phyloP scores from a whole-genome alignment of 768 basidiomycete genomes.

The Boletales sp. region DNA sequence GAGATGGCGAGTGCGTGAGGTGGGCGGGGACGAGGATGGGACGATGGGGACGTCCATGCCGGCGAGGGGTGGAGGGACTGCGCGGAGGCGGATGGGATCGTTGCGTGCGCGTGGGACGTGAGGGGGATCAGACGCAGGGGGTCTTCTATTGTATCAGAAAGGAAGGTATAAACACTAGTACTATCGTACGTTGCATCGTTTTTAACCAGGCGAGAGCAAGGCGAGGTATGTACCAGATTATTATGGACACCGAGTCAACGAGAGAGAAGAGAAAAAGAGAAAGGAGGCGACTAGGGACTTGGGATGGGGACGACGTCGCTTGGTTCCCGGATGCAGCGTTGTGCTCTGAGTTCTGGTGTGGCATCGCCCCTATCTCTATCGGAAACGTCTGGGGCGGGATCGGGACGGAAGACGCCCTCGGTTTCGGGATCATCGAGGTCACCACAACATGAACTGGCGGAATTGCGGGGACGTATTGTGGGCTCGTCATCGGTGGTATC shows the following conservation, averaged over 20 bases:
- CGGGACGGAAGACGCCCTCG: conserved; percentile 27
- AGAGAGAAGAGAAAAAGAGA: not conserved
- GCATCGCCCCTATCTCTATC: conserved; percentile 30
- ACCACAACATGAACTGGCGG: conserved; percentile 36
- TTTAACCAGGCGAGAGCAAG: conserved; percentile 12
- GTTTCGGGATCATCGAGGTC: conserved; percentile 35
- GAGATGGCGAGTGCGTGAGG: conserved; percentile 10
- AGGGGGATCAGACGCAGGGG: no score
- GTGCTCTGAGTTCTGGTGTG: conserved; percentile 31
- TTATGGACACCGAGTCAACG: conserved; percentile 17
- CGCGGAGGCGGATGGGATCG: conserved; percentile 7
- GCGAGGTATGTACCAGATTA: conserved; percentile 25
- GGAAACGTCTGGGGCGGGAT: conserved; percentile 4
- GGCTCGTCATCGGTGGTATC: conserved; percentile 76
- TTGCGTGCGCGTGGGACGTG: no score
- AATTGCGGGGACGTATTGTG: conserved; percentile 61
- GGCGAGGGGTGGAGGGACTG: not conserved
- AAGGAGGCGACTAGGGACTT: conserved; percentile 20
- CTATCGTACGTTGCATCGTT: conserved; percentile 24
- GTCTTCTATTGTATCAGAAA: conserved; percentile 1
- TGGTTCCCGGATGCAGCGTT: conserved; percentile 24
- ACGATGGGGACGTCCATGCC: no score
- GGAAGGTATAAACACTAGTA: conserved; percentile 26
- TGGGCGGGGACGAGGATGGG: not conserved
- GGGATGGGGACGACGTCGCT: conserved; percentile 32